phyloP scores from a whole-genome alignment of 2,329 filamentous ascomycete species.

The Lizonia empirigonia region DNA sequence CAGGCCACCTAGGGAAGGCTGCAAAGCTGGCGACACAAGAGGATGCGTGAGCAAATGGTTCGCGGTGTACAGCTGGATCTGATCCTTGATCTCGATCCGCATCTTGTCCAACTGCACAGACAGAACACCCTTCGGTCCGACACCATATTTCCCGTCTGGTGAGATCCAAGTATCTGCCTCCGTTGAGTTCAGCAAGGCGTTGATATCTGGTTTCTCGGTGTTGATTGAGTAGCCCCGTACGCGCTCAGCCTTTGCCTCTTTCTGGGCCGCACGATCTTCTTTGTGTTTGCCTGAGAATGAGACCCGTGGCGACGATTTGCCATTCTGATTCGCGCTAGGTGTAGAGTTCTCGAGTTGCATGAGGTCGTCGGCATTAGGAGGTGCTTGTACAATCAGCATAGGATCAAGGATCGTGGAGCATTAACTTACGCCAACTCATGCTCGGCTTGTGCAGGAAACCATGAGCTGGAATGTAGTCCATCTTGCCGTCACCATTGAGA shows the following conservation, averaged over 20 bases:
- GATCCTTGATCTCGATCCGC: conserved; percentile 77
- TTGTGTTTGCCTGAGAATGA: conserved; percentile 21
- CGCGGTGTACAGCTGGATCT: conserved; percentile 86
- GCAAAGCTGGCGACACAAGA: conserved; percentile 84
- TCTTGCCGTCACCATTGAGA: conserved; percentile 69
- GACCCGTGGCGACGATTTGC: conserved; percentile 11
- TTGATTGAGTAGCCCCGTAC: conserved; percentile 44
- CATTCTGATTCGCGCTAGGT: conserved; percentile 10
- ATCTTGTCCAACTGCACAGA: conserved; percentile 68
- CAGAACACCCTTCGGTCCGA: conserved; percentile 51
- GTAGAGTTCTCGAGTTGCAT: conserved; percentile 53
- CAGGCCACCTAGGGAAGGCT: conserved; percentile 86
- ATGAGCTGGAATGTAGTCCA: conserved; percentile 86
- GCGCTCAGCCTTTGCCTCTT: conserved; percentile 41
- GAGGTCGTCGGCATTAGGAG: conserved; percentile 78
- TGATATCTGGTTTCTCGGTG: conserved; percentile 25
- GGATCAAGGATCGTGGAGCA: background rate
- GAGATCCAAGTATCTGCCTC: conserved; percentile 32
- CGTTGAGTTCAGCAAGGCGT: conserved; percentile 12
- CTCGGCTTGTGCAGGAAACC: conserved; percentile 94
- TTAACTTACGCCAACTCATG: conserved; percentile 70
- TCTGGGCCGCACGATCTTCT: conserved; percentile 42
- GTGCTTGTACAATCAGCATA: conserved; percentile 53
- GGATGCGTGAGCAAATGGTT: conserved; percentile 87
- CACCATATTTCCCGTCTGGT: conserved; percentile 45